Conservation (phyloP, 176 grass and related monocot genomes). For the Dendrocalamus sinicus region DNA sequence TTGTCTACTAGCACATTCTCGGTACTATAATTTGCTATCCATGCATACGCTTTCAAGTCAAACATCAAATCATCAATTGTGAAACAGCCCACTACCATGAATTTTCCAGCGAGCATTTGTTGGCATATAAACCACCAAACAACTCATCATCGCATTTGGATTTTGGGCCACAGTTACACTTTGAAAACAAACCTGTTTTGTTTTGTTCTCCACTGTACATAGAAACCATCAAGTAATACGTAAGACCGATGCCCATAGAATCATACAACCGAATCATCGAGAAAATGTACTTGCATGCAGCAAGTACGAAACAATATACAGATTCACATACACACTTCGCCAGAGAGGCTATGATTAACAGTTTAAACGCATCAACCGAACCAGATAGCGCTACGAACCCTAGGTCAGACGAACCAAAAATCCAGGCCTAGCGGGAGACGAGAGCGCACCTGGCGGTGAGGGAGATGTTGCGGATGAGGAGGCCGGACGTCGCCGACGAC, state of each 20-base stretch:
- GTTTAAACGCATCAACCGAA: background rate
- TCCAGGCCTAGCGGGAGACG: background rate
- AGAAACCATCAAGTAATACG: background rate
- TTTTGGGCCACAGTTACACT: background rate
- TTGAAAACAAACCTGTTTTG: background rate
- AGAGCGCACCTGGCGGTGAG: conserved; percentile 54
- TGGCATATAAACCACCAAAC: background rate
- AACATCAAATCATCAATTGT: background rate
- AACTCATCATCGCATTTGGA: background rate
- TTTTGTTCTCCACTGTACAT: background rate
- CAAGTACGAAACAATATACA: background rate
- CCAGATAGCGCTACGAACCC: background rate
- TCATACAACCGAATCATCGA: background rate
- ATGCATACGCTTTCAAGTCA: background rate
- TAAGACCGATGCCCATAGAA: background rate
- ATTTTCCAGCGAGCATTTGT: background rate
- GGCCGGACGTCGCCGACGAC: conserved; percentile 49
- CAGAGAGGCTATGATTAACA: background rate
- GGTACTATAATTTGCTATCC: background rate
- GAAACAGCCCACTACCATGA: background rate
- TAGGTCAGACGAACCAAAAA: conserved; percentile 11
- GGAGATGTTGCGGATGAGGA: conserved; percentile 73
- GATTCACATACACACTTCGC: background rate
- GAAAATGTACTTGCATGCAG: background rate
- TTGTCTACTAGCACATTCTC: background rate